Percentiles rank a stretch among this genome's conserved stretches.
Conservation (phyloP, 2,329 filamentous ascomycete genomes). For the Neophaeococcomyces aloes region DNA sequence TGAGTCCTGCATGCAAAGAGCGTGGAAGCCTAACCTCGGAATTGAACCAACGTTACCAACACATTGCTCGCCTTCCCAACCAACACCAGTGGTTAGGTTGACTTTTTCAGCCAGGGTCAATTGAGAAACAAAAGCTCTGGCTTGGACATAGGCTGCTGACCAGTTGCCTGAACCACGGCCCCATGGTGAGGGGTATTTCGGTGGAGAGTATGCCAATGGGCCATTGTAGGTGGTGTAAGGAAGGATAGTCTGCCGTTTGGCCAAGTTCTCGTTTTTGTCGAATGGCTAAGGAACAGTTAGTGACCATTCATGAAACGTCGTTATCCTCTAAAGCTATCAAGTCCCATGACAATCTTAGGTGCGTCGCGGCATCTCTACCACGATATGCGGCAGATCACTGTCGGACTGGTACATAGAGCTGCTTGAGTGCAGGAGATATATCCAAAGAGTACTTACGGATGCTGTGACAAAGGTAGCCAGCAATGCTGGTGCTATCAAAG, state of each 20-base stretch:
- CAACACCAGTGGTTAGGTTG: slow-evolving; percentile 84
- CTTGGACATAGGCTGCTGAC: slow-evolving; percentile 65
- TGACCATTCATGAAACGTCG: too few species aligned
- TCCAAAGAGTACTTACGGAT: slow-evolving; percentile 1
- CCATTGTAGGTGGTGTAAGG: slow-evolving; percentile 5
- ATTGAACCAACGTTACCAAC: slow-evolving; percentile 57
- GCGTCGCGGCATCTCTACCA: too few species aligned
- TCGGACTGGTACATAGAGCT: too few species aligned
- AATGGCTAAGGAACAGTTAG: neutral
- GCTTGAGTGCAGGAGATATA: too few species aligned
- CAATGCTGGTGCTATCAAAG: neutral
- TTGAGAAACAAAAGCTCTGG: slow-evolving; percentile 68
- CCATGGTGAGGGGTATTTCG: slow-evolving; percentile 82
- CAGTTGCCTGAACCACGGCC: slow-evolving; percentile 63
- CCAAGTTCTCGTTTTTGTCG: neutral
- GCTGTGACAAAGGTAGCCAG: slow-evolving; percentile 5
- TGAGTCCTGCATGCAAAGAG: slow-evolving; percentile 78
- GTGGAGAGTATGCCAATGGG: slow-evolving; percentile 38
- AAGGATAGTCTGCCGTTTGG: slow-evolving; percentile 5
- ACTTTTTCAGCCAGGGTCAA: slow-evolving; percentile 82
- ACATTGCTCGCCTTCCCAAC: slow-evolving; percentile 60
- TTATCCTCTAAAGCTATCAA: too few species aligned
- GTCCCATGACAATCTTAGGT: too few species aligned
- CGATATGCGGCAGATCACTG: too few species aligned
- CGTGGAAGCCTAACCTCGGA: slow-evolving; percentile 52